These are phyloP conservation scores for Cutaneotrichosporon cutaneum DNA, from an alignment of 1,284 basidiomycete species.

Conservation along the genomic window DNA sequence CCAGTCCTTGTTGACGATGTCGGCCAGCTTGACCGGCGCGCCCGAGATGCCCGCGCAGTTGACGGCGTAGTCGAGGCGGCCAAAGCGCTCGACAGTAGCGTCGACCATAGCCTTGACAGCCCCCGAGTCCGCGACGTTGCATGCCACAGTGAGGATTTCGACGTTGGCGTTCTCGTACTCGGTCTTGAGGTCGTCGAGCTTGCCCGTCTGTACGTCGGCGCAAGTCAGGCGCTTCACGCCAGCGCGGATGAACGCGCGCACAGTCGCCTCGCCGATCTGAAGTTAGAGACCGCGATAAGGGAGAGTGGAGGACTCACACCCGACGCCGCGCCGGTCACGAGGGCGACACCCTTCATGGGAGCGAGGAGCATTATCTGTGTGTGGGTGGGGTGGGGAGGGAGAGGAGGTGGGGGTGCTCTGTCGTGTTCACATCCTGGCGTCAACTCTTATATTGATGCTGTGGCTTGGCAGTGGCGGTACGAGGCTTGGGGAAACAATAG, in stretches of 20 bases:
- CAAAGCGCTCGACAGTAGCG: slow-evolving; percentile 23
- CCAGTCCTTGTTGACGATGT: slow-evolving; percentile 28
- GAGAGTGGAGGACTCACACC: slow-evolving; percentile 24
- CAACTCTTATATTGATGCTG: not conserved
- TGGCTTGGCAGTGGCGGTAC: not conserved
- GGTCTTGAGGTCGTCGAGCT: slow-evolving; percentile 12
- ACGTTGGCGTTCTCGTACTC: slow-evolving; percentile 8
- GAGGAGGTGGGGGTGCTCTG: slow-evolving; percentile 26
- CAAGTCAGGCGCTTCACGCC: slow-evolving; percentile 17
- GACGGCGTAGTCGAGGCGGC: slow-evolving; percentile 41
- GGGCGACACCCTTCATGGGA: slow-evolving; percentile 27
- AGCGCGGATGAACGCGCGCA: slow-evolving; percentile 13
- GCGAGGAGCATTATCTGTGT: slow-evolving; percentile 1
- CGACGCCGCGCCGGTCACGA: slow-evolving; percentile 29
- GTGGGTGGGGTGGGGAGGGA: not conserved
- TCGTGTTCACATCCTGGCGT: too few relatives aligned
- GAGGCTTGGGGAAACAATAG: not conserved
- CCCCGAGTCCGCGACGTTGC: slow-evolving; percentile 22
- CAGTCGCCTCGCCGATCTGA: slow-evolving; percentile 22
- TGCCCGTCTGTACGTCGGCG: slow-evolving; percentile 15
- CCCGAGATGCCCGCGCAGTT: slow-evolving; percentile 37
- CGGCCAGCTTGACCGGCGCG: not conserved
- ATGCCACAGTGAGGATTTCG: slow-evolving; percentile 12
- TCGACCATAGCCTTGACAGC: slow-evolving; percentile 18
- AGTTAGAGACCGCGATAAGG: not conserved